These are phyloP conservation scores for Colletotrichum sp. DNA, from an alignment of 2,329 filamentous ascomycete genomes.

Conservation along the genomic window DNA sequence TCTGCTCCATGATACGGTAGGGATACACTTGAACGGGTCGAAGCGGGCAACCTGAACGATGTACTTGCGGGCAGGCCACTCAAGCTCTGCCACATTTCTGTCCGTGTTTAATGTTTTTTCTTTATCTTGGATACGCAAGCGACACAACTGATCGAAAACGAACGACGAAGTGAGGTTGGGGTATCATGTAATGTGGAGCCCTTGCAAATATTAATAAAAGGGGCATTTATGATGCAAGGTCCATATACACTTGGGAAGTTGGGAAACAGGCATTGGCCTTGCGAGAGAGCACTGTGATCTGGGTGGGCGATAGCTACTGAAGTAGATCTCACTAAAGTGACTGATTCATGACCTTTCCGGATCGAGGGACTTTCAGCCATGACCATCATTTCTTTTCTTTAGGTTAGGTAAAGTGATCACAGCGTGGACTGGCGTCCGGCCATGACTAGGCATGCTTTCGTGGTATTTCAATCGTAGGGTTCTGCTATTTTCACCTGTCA, in stretches of 20 bases:
- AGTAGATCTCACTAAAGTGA: neutral
- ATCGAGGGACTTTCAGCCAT: neutral
- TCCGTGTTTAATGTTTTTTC: neutral
- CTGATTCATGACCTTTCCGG: too few relatives aligned
- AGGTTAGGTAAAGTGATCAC: neutral
- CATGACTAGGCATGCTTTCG: neutral
- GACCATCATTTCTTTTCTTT: rapidly evolving
- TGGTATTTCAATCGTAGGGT: neutral
- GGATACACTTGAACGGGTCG: too few relatives aligned
- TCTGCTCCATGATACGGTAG: too few relatives aligned
- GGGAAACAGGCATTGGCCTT: neutral
- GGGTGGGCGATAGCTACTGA: neutral
- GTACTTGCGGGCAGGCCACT: too few relatives aligned
- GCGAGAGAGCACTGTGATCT: neutral
- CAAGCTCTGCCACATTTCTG: too few relatives aligned
- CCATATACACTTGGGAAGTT: too few relatives aligned
- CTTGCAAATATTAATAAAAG: neutral
- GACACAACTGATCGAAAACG: neutral
- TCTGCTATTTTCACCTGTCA: neutral
- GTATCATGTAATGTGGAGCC: neutral
- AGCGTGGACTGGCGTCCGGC: neutral
- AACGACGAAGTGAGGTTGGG: neutral
- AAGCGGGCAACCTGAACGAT: too few relatives aligned
- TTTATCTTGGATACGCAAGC: neutral
- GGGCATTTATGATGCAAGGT: neutral